Evolutionary conservation across 2,329 filamentous ascomycete species (phyloP).

Genomic region (Aspergillus sp.): DNA sequence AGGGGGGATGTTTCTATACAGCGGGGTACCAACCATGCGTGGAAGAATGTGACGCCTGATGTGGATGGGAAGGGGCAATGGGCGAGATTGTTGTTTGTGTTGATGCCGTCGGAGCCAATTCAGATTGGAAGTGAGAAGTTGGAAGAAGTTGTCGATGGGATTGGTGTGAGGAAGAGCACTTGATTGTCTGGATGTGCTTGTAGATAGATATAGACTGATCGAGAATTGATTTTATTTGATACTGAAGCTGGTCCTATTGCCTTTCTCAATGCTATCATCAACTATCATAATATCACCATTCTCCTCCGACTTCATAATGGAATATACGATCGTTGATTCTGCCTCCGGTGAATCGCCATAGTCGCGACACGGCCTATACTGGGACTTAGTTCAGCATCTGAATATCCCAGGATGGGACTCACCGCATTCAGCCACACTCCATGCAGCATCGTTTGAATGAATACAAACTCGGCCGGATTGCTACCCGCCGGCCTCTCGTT

Average conservation of each 20-base stretch:
- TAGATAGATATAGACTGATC: too few relatives aligned
- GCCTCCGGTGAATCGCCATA: conserved; percentile 50
- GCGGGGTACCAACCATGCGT: conserved; percentile 35
- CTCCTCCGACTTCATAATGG: conserved; percentile 51
- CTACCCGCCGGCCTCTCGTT: conserved; percentile 39
- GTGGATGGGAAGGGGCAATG: conserved; percentile 4
- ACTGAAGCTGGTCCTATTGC: too few relatives aligned
- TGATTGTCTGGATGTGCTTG: too few relatives aligned
- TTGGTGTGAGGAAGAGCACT: too few relatives aligned
- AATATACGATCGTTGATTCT: conserved; percentile 47
- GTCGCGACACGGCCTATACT: conserved; percentile 34
- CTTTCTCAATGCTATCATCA: too few relatives aligned
- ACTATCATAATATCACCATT: conserved; percentile 32
- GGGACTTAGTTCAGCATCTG: not conserved
- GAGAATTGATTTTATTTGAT: too few relatives aligned
- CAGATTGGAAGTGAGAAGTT: conserved; percentile 4
- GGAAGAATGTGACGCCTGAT: conserved; percentile 25
- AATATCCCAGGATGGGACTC: not conserved
- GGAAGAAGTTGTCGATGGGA: not conserved
- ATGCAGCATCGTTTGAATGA: conserved; percentile 49
- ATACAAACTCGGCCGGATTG: conserved; percentile 42
- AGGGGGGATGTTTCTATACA: conserved; percentile 51
- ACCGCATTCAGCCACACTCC: conserved; percentile 42
- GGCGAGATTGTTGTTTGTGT: conserved; percentile 10
- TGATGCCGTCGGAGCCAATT: conserved; percentile 8